Base-by-base conservation (phyloP, 352 stramenopile genomes). In the Phytophthora fragariae region DNA sequence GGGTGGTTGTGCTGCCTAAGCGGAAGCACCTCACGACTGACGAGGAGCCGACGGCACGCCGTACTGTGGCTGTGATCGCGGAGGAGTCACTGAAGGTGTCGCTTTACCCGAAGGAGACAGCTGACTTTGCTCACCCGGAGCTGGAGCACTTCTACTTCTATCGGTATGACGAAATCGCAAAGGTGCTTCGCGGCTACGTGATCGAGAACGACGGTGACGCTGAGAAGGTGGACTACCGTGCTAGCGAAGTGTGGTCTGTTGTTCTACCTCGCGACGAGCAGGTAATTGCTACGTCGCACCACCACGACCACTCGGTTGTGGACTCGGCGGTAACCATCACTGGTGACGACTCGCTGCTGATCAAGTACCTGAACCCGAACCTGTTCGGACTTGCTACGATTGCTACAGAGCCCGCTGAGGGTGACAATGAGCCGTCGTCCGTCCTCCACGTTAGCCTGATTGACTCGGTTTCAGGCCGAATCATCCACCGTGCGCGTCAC, bases 301-400 rank as follows among this genome's bases (percentile, higher is more conserved):
- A 90, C 65, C 82, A 88, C 37, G 85, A 94, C 17, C 75, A 83
- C 57, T 80, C 76, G 1, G 85, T 92, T 6, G 77, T 95, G 9
- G 88, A 95, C 65, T 94, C 87, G 27, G 81, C 86, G 0, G 88
- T 96, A 54, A 95, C 87, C 3, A 90, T 96, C 47, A 93, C 87
- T 3, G 98, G 98, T 57, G 98, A 99, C 76, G 96, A 99, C 76
- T 98, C 97, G 44, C 77, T 99, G 27, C 76, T 99, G 33, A 82
- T 99, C 57, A 99, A 99, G 81, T 99, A 99, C 79, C 72, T 99
- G 46, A 99, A 99, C 81, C 97, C 98, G 39, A 97, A 99, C 74
- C 81, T 99, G 57, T 92, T 97, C 49, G 93, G 95, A 1, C 69
- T 99, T 49, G 88, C 97, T 14, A 98, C 96, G 8, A 76, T 98